Percentiles rank a stretch among this genome's conserved stretches.
phyloP scores from a whole-genome alignment of 768 basidiomycete species.

The Boletus vinaceobasis region DNA sequence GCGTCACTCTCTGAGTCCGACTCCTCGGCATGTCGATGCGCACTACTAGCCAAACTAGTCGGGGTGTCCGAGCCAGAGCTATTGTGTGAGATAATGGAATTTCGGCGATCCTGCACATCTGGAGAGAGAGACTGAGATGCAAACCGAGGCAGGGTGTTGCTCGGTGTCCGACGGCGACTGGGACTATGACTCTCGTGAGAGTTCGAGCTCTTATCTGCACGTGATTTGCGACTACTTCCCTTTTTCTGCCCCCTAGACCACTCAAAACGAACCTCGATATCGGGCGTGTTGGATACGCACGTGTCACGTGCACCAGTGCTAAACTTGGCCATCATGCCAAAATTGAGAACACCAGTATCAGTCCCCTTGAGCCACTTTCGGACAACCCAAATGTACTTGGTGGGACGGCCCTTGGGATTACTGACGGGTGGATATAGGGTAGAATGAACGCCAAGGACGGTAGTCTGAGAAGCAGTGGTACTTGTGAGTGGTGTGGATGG shows the following conservation, averaged over 20 bases:
- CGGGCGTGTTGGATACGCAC: constrained; percentile 22
- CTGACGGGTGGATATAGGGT: constrained; percentile 49
- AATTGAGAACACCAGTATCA: constrained; percentile 41
- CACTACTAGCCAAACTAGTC: constrained; percentile 21
- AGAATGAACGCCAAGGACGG: constrained; percentile 69
- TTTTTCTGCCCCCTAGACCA: constrained; percentile 53
- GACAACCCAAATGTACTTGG: constrained; percentile 72
- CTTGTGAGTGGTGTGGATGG: constrained; percentile 11
- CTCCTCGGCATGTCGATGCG: constrained; percentile 34
- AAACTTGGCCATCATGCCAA: constrained; percentile 41
- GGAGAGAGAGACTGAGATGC: constrained; percentile 10
- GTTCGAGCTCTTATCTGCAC: constrained; percentile 14
- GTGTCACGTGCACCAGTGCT: constrained; percentile 27
- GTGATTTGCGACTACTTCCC: constrained; percentile 19
- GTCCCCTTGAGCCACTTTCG: constrained; percentile 69
- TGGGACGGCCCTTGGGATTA: constrained; percentile 38
- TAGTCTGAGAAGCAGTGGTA: constrained; percentile 34
- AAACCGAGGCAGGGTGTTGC: constrained; percentile 2
- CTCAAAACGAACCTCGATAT: constrained; percentile 74
- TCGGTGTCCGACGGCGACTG: constrained; percentile 11
- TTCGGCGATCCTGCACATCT: constrained; percentile 26
- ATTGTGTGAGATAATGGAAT: constrained; percentile 40
- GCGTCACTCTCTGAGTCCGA: constrained; percentile 85
- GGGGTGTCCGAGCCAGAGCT: constrained; percentile 36
- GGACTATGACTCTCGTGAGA: constrained; percentile 10